These are phyloP conservation scores for Peziza echinospora DNA, from an alignment of 495 filamentous ascomycete genomes.

Conservation along the genomic window DNA sequence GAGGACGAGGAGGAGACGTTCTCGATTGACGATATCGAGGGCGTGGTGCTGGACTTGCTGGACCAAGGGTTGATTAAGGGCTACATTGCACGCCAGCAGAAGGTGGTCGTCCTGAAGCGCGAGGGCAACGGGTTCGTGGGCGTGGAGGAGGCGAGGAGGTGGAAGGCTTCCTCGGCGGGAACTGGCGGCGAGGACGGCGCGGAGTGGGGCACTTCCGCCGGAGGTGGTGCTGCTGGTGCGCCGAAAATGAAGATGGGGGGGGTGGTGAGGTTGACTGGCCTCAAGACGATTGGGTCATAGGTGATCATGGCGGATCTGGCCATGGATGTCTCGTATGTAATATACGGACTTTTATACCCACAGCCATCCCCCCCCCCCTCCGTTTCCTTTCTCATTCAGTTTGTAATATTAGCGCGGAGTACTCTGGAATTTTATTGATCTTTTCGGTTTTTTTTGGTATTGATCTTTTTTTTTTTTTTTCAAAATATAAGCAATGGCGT, in stretches of 20 bases:
- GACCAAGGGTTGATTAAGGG: conserved; percentile 70
- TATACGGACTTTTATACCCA: too few relatives aligned
- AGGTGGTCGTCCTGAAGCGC: conserved; percentile 66
- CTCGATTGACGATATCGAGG: conserved; percentile 48
- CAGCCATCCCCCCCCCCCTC: too few relatives aligned
- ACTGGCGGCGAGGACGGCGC: conserved; percentile 10
- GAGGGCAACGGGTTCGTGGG: conserved; percentile 34
- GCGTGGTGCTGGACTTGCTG: conserved; percentile 50
- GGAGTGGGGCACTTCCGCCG: conserved; percentile 1
- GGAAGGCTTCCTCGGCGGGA: not conserved
- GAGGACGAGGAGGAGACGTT: conserved; percentile 26
- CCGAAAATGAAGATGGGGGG: conserved; percentile 2
- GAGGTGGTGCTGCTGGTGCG: conserved; percentile 1
- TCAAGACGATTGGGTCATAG: conserved; percentile 12
- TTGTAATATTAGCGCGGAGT: too few relatives aligned
- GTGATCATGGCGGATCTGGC: not conserved
- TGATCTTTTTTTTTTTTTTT: too few relatives aligned
- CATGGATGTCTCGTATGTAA: too few relatives aligned
- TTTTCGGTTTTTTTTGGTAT: too few relatives aligned
- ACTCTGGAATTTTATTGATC: too few relatives aligned
- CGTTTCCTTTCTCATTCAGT: too few relatives aligned
- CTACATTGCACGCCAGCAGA: conserved; percentile 53
- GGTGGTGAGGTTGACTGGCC: conserved; percentile 14
- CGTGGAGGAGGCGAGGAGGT: conserved; percentile 15
- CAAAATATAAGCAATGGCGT: too few relatives aligned